Evolutionary conservation across 148 eudicot species (phyloP), one percentile per base, ranked within the genome.

Genomic region (Spergularia marina): DNA sequence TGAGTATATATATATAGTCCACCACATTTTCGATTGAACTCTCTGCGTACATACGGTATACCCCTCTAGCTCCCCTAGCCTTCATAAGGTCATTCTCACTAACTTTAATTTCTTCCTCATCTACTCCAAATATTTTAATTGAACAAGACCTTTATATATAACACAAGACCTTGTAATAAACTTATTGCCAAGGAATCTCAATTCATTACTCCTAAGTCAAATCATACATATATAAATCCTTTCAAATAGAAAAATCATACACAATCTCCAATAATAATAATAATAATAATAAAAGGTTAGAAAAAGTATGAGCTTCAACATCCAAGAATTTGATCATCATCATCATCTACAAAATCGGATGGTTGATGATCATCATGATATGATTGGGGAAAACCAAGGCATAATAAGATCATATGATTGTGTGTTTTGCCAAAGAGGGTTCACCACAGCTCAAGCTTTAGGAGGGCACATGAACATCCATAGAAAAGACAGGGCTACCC

Each of bases 381-480:
- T 44, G 49, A 44, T 17, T 53, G 70, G 62, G 53, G 82, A 56
- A 59, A 72, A 21, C 17, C 57, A 67, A 18, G 67, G 60, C 11
- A 56, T 16, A 21, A 25, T 12, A 13, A 70, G 82, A 76, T 82
- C 80, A 0, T 83, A 80, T 64, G 81, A 89, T 77, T 89, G 92
- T 74, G 87, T 89, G 58, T 86, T 85, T 72, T 89, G 92, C 68
- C 83, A 82, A 78, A 79, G 87, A 67, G 90, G 92, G 21, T 89
- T 89, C 84, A 83, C 85, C 8, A 85, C 90, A 0, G 92, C 92
- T n/a, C 92, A 89, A 73, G 92, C 90, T 61, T 68, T 89, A 69
- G 91, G 91, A 44, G 91, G 91, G 39, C 91, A 89, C 58, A 89
- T 89, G 88, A 89, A 89, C 49, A 89, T 89, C 58, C 92, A 89